phyloP scores from a whole-genome alignment of 2,329 filamentous ascomycete species.

The Nemania diffusa region DNA sequence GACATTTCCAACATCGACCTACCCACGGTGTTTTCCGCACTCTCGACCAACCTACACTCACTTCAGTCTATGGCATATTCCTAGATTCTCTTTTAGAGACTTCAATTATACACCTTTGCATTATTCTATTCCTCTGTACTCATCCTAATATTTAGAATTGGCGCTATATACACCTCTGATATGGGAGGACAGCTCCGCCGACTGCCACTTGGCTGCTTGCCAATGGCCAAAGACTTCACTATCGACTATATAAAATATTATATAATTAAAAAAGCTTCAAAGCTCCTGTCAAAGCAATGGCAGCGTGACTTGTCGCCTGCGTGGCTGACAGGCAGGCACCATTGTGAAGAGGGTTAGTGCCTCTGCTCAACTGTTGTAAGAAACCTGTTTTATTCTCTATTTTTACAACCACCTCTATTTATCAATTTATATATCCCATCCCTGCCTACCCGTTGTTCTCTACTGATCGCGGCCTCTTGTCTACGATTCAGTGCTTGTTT shows the following conservation, averaged over 20 bases:
- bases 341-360: background rate
- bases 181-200: no score
- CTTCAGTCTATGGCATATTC: background rate
- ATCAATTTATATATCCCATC: background rate
- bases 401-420: background rate
- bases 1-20: background rate
- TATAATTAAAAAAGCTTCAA: background rate
- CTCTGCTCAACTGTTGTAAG: background rate
- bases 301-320: background rate
- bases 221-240: background rate
- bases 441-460: background rate
- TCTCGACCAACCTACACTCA: background rate
- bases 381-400: background rate
- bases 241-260: background rate
- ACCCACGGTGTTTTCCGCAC: no score
- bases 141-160: background rate
- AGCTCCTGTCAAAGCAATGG: background rate
- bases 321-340: background rate
- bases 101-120: background rate
- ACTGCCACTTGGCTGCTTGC: slow-evolving; percentile 2
- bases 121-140: background rate
- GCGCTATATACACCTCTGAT: background rate
- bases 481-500: background rate
- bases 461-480: no score
- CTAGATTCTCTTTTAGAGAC: background rate